Base-by-base conservation (phyloP, 2,329 filamentous ascomycete genomes). In the Periconia macrospinosa region DNA sequence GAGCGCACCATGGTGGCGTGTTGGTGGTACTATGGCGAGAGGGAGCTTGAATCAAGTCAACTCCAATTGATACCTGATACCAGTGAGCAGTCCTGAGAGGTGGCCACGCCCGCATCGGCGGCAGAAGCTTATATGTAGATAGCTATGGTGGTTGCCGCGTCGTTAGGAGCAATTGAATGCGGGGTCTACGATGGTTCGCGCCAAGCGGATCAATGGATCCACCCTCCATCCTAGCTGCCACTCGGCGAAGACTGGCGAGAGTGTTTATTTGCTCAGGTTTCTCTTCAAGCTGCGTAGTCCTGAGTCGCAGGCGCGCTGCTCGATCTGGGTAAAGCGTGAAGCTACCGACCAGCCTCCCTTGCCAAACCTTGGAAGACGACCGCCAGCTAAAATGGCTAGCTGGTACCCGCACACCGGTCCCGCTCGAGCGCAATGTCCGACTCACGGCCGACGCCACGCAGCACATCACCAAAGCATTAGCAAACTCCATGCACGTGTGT, bases 151-250 rank as follows among this genome's bases (percentile, higher is more conserved):
- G 60, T 60, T 55, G 55, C 60, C 57, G 53, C 56, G 59, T 60
- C 54, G 51, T 56, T 55, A 54, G 58, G 56, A 60, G 60, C 56
- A 56, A 54, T 57, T 60, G 52, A 61, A 67, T 70, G 69, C 69
- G 69, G 69, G 69, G 69, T 71, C 57, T 58, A 60, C 59, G 58
- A 66, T 68, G 61, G 68, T 71, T 72, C 65, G 56, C 65, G 65
- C 67, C 61, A 70, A 61, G 61, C 58, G 65, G 62, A 58, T 63
- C 63, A 61, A 66, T 63, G 43, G 43, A n/a, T 30, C 23, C 43
- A 23, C 15, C 43, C 14, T 45, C 18, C 43, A 45, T 45, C 27
- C 30, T 30, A 45, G 43, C 20, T 45, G 43, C 43, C 27, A 17
- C 23, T 30, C 59, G 59, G 55, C 54, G 53, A 58, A 57, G 56